phyloP scores from a whole-genome alignment of 306 rosid species.

The Malus sieversii region DNA sequence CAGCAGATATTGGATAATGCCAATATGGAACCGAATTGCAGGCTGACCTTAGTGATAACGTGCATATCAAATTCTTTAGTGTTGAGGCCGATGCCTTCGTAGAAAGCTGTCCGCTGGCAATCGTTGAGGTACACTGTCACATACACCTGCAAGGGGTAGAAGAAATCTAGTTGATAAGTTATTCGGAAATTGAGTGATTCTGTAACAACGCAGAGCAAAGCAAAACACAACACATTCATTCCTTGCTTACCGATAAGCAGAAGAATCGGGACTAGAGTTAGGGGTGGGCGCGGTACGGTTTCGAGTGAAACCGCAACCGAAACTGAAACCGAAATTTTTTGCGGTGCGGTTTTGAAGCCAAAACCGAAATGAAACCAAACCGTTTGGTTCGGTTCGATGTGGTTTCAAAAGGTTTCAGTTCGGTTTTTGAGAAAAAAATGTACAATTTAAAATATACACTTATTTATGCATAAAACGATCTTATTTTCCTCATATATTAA shows the following conservation, averaged over 20 bases:
- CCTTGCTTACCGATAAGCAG: slow-evolving; percentile 69
- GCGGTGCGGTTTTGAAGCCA: too few species aligned
- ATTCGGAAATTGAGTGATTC: neutral
- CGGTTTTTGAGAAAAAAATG: too few species aligned
- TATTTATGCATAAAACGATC: too few species aligned
- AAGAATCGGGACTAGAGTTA: slow-evolving; percentile 81
- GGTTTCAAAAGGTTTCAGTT: too few species aligned
- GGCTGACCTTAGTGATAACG: slow-evolving; percentile 90
- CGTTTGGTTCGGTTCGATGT: too few species aligned
- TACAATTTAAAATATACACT: too few species aligned
- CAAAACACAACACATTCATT: too few species aligned
- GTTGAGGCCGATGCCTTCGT: slow-evolving; percentile 89
- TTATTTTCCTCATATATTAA: too few species aligned
- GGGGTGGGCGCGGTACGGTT: too few species aligned
- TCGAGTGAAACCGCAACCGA: too few species aligned
- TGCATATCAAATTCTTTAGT: slow-evolving; percentile 98
- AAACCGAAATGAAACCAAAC: too few species aligned
- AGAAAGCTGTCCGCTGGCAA: slow-evolving; percentile 93
- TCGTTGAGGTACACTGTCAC: slow-evolving; percentile 98
- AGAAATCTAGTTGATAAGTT: slow-evolving; percentile 1
- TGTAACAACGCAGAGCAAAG: neutral
- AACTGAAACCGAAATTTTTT: too few species aligned
- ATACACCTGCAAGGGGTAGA: slow-evolving; percentile 53
- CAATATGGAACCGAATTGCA: slow-evolving; percentile 4
- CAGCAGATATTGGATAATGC: neutral